Percentiles rank a stretch among this genome's conserved stretches.
Conservation (phyloP, 176 grass and related monocot genomes). For the Aegilops sharonensis region DNA sequence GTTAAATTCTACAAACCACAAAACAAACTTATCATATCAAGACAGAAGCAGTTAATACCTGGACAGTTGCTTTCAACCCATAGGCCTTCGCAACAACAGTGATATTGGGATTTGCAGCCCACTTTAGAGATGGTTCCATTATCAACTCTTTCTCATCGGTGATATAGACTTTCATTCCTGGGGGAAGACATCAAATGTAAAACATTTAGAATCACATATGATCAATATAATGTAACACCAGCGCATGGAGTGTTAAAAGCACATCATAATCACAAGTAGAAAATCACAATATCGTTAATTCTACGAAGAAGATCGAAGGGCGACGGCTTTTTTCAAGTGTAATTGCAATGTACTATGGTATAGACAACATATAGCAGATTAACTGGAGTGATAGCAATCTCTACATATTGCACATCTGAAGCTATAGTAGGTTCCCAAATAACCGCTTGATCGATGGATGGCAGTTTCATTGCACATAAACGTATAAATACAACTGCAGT, state of each 20-base stretch:
- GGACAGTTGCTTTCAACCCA: conserved; percentile 74
- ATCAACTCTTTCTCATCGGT: conserved; percentile 94
- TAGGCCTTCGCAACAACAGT: conserved; percentile 73
- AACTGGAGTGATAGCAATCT: conserved; percentile 2
- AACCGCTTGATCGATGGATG: background rate
- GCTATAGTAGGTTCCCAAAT: background rate
- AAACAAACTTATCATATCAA: conserved; percentile 14
- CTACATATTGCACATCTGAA: background rate
- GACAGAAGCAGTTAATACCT: conserved; percentile 46
- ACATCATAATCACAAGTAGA: conserved; percentile 5
- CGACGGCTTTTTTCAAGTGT: background rate
- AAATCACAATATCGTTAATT: background rate
- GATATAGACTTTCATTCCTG: conserved; percentile 96
- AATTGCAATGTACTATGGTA: background rate
- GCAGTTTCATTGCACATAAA: background rate
- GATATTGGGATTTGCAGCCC: conserved; percentile 98
- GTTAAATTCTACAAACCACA: conserved; percentile 7
- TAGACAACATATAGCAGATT: conserved; percentile 7
- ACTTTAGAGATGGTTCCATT: conserved; percentile 96
- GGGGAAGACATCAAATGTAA: conserved; percentile 4
- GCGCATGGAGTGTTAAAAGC: background rate
- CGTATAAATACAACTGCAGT: background rate
- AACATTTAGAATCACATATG: conserved; percentile 10
- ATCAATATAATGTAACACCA: background rate
- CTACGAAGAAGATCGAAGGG: background rate